These are phyloP conservation scores for Lasiodiplodia sp. DNA, from an alignment of 2,329 filamentous ascomycete genomes.

Conservation along the genomic window DNA sequence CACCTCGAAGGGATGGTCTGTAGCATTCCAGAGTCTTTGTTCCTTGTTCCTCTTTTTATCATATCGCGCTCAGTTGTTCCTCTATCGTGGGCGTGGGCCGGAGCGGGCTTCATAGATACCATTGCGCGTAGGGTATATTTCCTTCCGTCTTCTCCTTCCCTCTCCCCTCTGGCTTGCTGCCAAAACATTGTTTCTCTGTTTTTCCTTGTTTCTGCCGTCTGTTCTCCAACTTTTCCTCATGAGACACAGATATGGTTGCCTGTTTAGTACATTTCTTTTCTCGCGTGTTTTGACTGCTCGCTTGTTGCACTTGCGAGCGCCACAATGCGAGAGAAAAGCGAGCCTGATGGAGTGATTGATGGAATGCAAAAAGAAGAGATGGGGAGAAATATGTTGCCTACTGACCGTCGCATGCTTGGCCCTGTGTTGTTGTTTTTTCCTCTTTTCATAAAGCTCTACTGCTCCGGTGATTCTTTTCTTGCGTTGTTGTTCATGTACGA, in stretches of 20 bases:
- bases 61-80: slow-evolving; percentile 1
- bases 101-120: slow-evolving; percentile 28
- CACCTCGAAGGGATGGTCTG: background rate
- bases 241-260: slow-evolving; percentile 15
- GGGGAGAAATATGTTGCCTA: slow-evolving; percentile 2
- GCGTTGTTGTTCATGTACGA: background rate
- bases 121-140: slow-evolving; percentile 28
- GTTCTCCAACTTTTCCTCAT: background rate
- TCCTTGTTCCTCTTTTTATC: background rate
- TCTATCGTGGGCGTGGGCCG: slow-evolving; percentile 21
- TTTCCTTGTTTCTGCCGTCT: background rate
- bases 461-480: background rate
- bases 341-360: background rate
- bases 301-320: background rate
- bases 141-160: slow-evolving; percentile 2
- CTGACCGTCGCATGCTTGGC: slow-evolving; percentile 1
- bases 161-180: slow-evolving; percentile 2
- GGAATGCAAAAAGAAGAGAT: slow-evolving; percentile 5
- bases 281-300: background rate
- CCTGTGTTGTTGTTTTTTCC: background rate
- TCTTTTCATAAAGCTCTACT: background rate
- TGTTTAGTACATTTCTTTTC: slow-evolving; percentile 2
- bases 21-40: background rate
- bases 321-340: background rate
- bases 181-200: background rate